These are phyloP conservation scores for Xerocomellus intermedius DNA, from an alignment of 768 basidiomycete species.

Conservation along the genomic window DNA sequence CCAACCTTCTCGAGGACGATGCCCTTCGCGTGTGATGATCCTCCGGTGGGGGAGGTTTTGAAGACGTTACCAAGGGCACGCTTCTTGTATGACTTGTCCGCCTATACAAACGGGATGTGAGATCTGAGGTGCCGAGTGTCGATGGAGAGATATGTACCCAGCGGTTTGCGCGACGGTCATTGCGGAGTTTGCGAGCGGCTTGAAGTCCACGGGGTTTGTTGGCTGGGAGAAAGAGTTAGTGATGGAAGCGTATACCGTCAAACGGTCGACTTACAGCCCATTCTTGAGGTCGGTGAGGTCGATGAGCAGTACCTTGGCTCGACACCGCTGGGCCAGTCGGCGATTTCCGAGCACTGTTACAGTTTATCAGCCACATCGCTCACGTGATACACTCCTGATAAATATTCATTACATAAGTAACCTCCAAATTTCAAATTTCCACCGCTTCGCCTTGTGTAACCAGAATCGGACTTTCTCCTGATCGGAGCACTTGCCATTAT, in stretches of 20 bases:
- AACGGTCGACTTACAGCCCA: constrained; percentile 72
- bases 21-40: constrained; percentile 99
- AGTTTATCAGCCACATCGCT: constrained; percentile 39
- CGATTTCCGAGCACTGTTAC: constrained; percentile 38
- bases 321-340: constrained; percentile 20
- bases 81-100: constrained; percentile 99
- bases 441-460: no score
- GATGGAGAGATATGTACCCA: constrained; percentile 63
- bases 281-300: constrained; percentile 61
- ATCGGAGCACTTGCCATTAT: no score
- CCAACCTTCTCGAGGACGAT: constrained; percentile 99
- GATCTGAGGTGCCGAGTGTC: constrained; percentile 4
- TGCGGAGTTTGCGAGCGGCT: constrained; percentile 98
- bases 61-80: constrained; percentile 98
- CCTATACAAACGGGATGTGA: constrained; percentile 45
- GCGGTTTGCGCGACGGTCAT: constrained; percentile 90
- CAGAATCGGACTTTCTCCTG: no score
- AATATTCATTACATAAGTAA: background rate
- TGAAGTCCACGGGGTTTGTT: constrained; percentile 99
- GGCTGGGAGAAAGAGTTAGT: constrained; percentile 45
- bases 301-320: constrained; percentile 30
- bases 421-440: background rate
- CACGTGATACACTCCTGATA: constrained; percentile 7
- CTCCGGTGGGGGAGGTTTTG: constrained; percentile 99
- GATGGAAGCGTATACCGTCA: constrained; percentile 3